A percentile compares a stretch with the other conserved stretches of the same genome.
Conservation (phyloP, 805 yeast genomes). For the Starmerella khaoyaiensis region DNA sequence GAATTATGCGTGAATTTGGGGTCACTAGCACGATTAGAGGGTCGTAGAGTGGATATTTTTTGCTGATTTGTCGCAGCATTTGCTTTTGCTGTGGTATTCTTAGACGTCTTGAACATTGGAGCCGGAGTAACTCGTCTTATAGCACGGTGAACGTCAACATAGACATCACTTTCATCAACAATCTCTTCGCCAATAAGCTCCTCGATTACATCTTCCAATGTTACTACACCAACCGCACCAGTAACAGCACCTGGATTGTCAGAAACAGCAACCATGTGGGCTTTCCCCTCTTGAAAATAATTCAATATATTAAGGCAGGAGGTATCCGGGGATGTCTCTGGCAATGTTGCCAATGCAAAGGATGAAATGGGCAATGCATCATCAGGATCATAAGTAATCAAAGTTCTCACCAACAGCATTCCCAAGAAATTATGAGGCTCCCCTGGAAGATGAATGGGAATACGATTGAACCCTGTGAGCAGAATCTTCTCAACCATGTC, state of each 20-base stretch:
- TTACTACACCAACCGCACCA: constrained; percentile 84
- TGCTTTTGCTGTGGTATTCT: neutral
- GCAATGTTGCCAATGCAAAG: constrained; percentile 89
- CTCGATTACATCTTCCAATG: constrained; percentile 95
- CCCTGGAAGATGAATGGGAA: constrained; percentile 81
- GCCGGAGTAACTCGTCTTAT: constrained; percentile 43
- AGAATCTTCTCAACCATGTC: constrained; percentile 74
- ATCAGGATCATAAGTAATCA: constrained; percentile 93
- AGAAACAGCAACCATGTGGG: constrained; percentile 92
- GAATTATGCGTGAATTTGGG: constrained; percentile 50
- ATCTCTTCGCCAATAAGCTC: constrained; percentile 96
- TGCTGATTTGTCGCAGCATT: neutral
- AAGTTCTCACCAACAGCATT: constrained; percentile 81
- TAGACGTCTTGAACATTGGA: constrained; percentile 23
- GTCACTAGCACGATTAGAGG: constrained; percentile 48
- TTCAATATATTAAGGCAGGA: constrained; percentile 87
- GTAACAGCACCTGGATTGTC: constrained; percentile 65
- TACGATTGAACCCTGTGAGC: constrained; percentile 87
- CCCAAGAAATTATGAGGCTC: constrained; percentile 89
- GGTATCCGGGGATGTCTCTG: constrained; percentile 84
- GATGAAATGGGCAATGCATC: constrained; percentile 85
- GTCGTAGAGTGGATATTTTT: constrained; percentile 13
- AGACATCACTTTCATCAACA: constrained; percentile 91
- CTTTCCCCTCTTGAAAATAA: constrained; percentile 94
- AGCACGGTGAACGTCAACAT: constrained; percentile 76